phyloP scores from a whole-genome alignment of 2,329 filamentous ascomycete species.

The Aspergillus ustus region DNA sequence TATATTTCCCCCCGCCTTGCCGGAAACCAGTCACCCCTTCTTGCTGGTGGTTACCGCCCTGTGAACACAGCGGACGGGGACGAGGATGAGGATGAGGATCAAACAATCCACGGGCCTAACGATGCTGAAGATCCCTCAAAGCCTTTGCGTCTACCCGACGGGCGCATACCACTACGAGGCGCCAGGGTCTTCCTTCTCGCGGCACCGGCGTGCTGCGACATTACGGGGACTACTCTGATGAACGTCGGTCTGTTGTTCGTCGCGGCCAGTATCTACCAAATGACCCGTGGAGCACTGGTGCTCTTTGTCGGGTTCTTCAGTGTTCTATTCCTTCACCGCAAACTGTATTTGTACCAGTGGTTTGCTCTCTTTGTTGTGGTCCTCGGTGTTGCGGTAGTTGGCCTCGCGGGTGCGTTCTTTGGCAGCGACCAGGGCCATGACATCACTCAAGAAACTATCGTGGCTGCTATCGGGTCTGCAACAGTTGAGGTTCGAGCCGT shows the following conservation, averaged over 20 bases:
- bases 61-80: conserved; percentile 58
- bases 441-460: conserved; percentile 35
- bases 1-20: conserved; percentile 49
- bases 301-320: conserved; percentile 96
- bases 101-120: conserved; percentile 49
- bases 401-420: conserved; percentile 83
- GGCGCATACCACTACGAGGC: conserved; percentile 67
- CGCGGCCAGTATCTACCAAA: conserved; percentile 96
- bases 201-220: conserved; percentile 89
- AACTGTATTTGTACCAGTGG: conserved; percentile 89
- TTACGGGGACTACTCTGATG: conserved; percentile 94
- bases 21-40: conserved; percentile 45
- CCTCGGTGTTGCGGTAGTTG: conserved; percentile 83
- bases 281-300: conserved; percentile 93
- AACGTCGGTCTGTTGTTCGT: conserved; percentile 94
- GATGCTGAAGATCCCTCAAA: conserved; percentile 56
- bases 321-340: conserved; percentile 82
- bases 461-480: conserved; percentile 41
- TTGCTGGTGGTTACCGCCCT: conserved; percentile 67
- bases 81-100: conserved; percentile 51
- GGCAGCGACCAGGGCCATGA: conserved; percentile 57
- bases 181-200: conserved; percentile 75
- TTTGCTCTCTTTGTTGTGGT: conserved; percentile 85
- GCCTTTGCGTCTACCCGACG: conserved; percentile 58
- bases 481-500: conserved; percentile 48